Percentiles rank a stretch among this genome's conserved stretches.
Evolutionary conservation across 305 asterid species (phyloP).

Genomic region (Rubia balearica): DNA sequence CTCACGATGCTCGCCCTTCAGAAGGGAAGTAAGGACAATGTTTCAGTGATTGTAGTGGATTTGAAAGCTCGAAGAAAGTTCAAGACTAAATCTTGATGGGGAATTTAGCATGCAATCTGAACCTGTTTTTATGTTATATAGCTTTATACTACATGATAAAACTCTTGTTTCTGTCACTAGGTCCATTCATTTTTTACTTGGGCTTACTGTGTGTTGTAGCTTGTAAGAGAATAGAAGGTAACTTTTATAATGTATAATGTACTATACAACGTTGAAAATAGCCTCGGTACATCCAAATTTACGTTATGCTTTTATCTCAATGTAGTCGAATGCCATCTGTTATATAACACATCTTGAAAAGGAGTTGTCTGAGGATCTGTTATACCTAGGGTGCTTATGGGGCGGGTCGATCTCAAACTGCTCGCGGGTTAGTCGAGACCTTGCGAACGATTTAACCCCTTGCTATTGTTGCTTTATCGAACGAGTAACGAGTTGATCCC

Average conservation of each 20-base stretch:
- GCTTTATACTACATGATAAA: constrained; percentile 7
- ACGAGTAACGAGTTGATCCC: too few relatives aligned
- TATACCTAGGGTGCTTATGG: too few relatives aligned
- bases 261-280: constrained; percentile 23
- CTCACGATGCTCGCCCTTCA: constrained; percentile 59
- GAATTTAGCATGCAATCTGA: background rate
- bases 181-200: constrained; percentile 61
- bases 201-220: constrained; percentile 34
- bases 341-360: too few relatives aligned
- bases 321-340: too few relatives aligned
- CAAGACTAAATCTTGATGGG: constrained; percentile 50
- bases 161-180: constrained; percentile 26
- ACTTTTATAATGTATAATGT: constrained; percentile 19
- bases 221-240: constrained; percentile 29
- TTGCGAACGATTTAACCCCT: too few relatives aligned
- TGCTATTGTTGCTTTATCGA: too few relatives aligned
- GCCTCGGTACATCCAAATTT: constrained; percentile 8
- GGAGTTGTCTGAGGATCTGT: too few relatives aligned
- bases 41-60: constrained; percentile 71
- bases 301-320: background rate
- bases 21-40: constrained; percentile 76
- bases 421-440: too few relatives aligned
- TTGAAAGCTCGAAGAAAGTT: constrained; percentile 62
- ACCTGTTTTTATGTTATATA: constrained; percentile 24
- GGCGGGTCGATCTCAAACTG: too few relatives aligned